Base-by-base conservation (phyloP, 257 asterid species). In the Buddleja alternifolia region DNA sequence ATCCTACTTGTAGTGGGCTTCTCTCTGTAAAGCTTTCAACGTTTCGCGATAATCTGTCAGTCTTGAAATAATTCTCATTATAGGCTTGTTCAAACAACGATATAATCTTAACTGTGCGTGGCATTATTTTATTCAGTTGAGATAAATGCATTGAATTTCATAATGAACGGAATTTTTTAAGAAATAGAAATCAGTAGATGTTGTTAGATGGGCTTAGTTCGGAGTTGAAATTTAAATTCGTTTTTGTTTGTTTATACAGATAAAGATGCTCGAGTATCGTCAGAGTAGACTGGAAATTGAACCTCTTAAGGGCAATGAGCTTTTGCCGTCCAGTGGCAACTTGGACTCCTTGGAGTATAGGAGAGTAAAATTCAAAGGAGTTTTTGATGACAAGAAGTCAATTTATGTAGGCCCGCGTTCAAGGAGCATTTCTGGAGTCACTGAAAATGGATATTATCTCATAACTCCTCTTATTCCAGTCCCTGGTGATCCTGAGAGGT, bases 401-500 rank as follows among this genome's bases (percentile, higher is more conserved):
- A 77, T 91, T 52, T 87, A 75, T 70, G 72, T 94, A 3, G 97
- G 99, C 25, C 97, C 99, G 0, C 97, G 99, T 58, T 94, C 99
- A 17, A 85, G 97, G 81, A 91, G 95, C 84, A 94, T 94, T 73
- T 94, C 97, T 29, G 97, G 97, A 25, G 97, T 94, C 79, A 89
- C 97, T 46, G 97, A 91, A 75, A 94, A 91, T 67, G 99, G 99
- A 71, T 94, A 91, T 83, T 91, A 83, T 58, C 51, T 91, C 37
- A 86, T 94, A 74, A 86, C 92, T 47, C 99, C 97, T 25, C 95
- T 91, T 71, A 40, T 83, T 46, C 95, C 97, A 0, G 60, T 87
- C 70, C 85, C 77, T 54, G 82, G 73, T 58, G 82, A 80, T 63
- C 82, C 90, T 42, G 86, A 83, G 71, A 94, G 96, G 99, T 87